phyloP scores from a whole-genome alignment of 31 red algal genomes.

The Porphyra umbilicalis region DNA sequence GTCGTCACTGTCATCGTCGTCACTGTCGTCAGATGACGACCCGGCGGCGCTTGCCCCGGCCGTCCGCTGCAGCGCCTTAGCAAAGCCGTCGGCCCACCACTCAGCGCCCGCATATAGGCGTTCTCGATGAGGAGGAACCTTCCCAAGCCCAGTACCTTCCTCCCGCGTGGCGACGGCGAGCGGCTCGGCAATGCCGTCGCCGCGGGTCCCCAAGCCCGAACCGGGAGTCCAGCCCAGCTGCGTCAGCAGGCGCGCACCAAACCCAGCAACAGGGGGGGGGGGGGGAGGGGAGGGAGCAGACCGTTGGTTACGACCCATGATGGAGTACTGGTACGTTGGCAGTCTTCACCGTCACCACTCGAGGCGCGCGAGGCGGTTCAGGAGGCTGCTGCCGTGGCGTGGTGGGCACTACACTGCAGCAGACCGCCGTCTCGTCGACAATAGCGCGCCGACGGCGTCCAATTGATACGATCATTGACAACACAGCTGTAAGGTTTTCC shows the following conservation, averaged over 20 bases:
- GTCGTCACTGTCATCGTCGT: no score
- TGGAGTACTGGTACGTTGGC: no score
- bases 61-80: constrained; percentile 5
- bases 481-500: no score
- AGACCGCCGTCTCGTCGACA: no score
- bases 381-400: no score
- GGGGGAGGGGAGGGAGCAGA: background rate
- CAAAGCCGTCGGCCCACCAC: background rate
- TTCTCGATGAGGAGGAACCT: background rate
- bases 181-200: constrained; percentile 41
- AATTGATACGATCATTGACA: no score
- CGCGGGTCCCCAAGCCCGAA: constrained; percentile 34
- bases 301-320: background rate
- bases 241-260: constrained; percentile 43
- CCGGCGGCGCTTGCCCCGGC: constrained; percentile 20
- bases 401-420: no score
- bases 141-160: constrained; percentile 33
- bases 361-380: no score
- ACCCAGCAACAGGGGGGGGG: constrained; percentile 3
- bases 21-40: constrained; percentile 50
- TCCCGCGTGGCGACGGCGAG: constrained; percentile 3
- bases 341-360: no score
- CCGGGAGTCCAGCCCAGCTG: constrained; percentile 67
- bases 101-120: background rate
- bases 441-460: no score